Evolutionary conservation across 2,329 filamentous ascomycete genomes (phyloP), one percentile per base, ranked within the genome.

Genomic region (Emergomyces africanus): DNA sequence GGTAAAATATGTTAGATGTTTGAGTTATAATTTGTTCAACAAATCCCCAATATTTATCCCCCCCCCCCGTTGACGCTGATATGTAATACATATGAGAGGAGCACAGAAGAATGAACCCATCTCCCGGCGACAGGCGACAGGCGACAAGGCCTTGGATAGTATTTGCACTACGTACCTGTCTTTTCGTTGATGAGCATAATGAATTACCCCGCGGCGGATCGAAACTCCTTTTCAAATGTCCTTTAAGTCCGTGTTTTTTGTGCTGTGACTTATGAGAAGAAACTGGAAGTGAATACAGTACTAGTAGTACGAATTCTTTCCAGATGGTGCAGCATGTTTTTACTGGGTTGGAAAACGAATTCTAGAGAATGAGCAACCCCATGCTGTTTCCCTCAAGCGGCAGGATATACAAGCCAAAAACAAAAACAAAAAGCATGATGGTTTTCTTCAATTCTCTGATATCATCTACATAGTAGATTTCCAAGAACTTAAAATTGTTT

Each of bases 181-280:
- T 66, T 60, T 57, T 69, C 63, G 61, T 72, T 72, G 33, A 72
- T 63, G 28, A 70, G 62, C 71, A 72, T 72, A 58, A 33, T 61
- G 25, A 20, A 25, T 42, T 28, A 10, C 28, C 20, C 15, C 23
- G 18, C 8, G 33, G 28, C 2, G 33, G 9, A 20, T 25, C 9
- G n/a, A 30, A n/a, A 15, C 9, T 39, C 14, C 23, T 41, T 42
- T 42, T 23, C n/a, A 37, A 10, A 28, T n/a, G 18, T 54, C 5
- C 49, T 14, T 44, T 23, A 44, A 23, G 15, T 4, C 28, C 5
- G 33, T 35, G 8, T 14, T 51, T 14, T 51, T 35, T 51, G 25
- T 35, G 28, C n/a, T 10, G 20, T 10, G 1, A 6, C 20, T 48
- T 15, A 10, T n/a, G 25, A 18, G 6, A 5, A 5, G 6, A 50